Evolutionary conservation across 768 basidiomycete species (phyloP), one percentile per base, ranked within the genome.

Genomic region (Chlorophyllum brunneum): DNA sequence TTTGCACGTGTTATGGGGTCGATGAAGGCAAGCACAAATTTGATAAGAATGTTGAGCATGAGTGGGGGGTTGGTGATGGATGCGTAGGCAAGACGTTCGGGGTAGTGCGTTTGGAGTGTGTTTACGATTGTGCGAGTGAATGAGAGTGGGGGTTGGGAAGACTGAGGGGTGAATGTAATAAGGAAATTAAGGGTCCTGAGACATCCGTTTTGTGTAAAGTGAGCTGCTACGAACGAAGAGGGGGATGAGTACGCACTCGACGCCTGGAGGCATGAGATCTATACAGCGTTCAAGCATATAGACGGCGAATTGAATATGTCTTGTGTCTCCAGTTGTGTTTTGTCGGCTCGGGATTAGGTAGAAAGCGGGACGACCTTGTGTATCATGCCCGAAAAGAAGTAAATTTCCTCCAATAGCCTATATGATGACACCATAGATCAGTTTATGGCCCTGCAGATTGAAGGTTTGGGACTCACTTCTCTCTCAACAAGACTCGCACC

Each of bases 351-450:
- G 77, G 34, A 78, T 70, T 73, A 92, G 76, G 65, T 92, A 92
- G 36, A 83, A 67, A 0, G 72, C 85, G 1, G 90, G 89, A 53
- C 87, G 73, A 9, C 85, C 76, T 18, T 67, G 67, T 5, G 68
- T 66, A 65, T 93, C 91, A 63, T 80, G 91, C 5, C 92, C 93
- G 57, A 86, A 88, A 13, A 84, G 55, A 43, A 93, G 71, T 63
- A 83, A 76, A 69, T 95, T 94, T 27, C 93, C 93, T 3, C 90
- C 95, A 41, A 86, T 67, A 1, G 81, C 84, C 86, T 88, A 40
- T 16, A 36, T 37, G 29, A 44, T 16, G 18, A n/a, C n/a, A n/a
- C n/a, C n/a, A n/a, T 15, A 15, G 24, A 10, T 39, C 48, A 7
- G 34, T 39, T 31, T 20, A 45, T 46, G n/a, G 33, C 8, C 22